Evolutionary conservation across 2,329 filamentous ascomycete species (phyloP), one percentile per base, ranked within the genome.

Genomic region (Cordyceps cicadae): DNA sequence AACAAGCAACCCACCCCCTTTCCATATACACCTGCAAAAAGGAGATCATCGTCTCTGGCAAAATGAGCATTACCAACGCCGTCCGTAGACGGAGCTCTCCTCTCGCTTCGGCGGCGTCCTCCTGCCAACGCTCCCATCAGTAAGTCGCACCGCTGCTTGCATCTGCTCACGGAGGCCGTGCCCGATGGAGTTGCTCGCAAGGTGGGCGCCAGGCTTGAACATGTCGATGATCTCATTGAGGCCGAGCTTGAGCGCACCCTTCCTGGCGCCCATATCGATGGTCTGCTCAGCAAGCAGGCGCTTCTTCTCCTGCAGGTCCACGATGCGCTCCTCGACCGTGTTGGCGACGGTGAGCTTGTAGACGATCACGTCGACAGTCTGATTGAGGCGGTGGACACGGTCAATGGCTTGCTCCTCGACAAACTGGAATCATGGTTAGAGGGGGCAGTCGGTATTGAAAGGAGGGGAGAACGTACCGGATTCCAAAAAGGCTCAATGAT

Each of bases 401-500:
- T 99, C 94, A 67, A 99, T 99, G 54, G 94, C 94, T 79, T 99
- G 94, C 73, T 99, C 94, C 78, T 99, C 94, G 39, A 99, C 91
- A 70, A 99, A 99, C 83, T 90, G 66, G 19, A n/a, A 11, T 19
- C 21, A 21, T 49, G 32, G 59, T 49, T 37, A 64, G 65, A 3
- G 2, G 39, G 5, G 12, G 24, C 0, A 29, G 37, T 24, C 41
- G 21, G 43, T 8, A 29, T 3, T 29, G 43, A 46, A 21, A 21
- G 43, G n/a, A 12, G 43, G 11, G n/a, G 4, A 21, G 11, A 21
- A 77, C 84, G 71, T 79, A 88, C 86, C 2, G 92, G 94, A 73
- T 99, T 99, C 94, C 94, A 99, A 75, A 99, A 99, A 0, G 94
- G 94, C 74, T 99, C 94, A 49, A 99, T 80, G 67, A 99, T 96